Base-by-base conservation (phyloP, 2,329 filamentous ascomycete genomes). In the Coleophoma eucalyptorum region DNA sequence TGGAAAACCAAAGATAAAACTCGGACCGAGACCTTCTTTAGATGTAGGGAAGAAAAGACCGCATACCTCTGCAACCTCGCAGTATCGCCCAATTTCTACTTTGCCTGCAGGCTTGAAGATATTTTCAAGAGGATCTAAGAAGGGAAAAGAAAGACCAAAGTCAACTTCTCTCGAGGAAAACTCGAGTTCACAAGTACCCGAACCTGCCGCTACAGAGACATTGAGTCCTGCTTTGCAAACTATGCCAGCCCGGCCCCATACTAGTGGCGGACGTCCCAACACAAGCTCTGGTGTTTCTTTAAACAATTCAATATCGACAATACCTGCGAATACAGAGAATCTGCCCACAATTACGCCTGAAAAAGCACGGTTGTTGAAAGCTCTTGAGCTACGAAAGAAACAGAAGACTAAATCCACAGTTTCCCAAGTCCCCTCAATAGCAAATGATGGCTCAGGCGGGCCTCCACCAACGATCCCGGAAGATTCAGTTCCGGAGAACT, bases 341-440 rank as follows among this genome's bases (percentile, higher is more conserved):
- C 56, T 52, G 48, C 66, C 47, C 57, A 72, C 74, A n/a, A 87
- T 95, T 62, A 90, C 90, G 1, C 89, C 90, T 1, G 94, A 99
- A 68, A 97, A 95, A 72, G 84, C 89, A 54, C 81, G 94, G 49
- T 75, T 99, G 55, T 92, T 96, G 89, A 97, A 95, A 72, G 94
- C 94, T 7, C 79, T 97, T 72, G 89, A 97, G 68, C 70, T 97
- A 59, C 81, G 93, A 48, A 94, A 95, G 69, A 90, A 88, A 70
- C 91, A 90, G 67, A 84, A 86, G 63, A 69, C 51, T 38, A 42
- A 20, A 42, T 19, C 48, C 53, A 16, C 20, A 47, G n/a, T 42
- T 45, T 42, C 15, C 38, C 18, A 49, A 50, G 6, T 41, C 47
- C 46, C 46, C 19, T 41, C 50, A 7, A 41, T 19, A 20, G 50